Evolutionary conservation across 2,329 filamentous ascomycete genomes (phyloP).

Genomic region (Monosporascus sp.): DNA sequence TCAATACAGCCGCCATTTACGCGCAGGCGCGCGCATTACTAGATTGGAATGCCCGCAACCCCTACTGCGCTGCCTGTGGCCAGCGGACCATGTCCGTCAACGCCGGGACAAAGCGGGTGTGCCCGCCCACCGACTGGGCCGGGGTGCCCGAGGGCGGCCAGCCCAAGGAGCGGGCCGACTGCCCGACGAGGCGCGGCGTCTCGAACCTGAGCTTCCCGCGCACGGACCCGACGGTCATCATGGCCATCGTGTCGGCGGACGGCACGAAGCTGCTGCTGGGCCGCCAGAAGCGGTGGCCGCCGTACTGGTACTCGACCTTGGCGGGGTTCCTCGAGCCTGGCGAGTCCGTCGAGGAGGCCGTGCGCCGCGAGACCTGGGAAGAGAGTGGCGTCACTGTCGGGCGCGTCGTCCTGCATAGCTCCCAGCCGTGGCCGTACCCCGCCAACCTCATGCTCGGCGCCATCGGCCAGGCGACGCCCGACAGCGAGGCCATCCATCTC

Average conservation of each 20-base stretch:
- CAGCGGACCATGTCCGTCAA: constrained; percentile 73
- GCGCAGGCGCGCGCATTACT: constrained; percentile 82
- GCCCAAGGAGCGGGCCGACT: constrained; percentile 57
- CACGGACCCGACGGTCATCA: constrained; percentile 93
- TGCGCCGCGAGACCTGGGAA: constrained; percentile 80
- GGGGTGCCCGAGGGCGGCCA: constrained; percentile 33
- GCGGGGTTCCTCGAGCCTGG: constrained; percentile 83
- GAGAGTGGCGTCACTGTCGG: constrained; percentile 74
- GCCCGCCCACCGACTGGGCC: constrained; percentile 63
- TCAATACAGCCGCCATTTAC: constrained; percentile 70
- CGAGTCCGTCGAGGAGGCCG: constrained; percentile 80
- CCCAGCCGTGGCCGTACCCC: constrained; percentile 84
- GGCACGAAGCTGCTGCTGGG: constrained; percentile 76
- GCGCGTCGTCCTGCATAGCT: constrained; percentile 74
- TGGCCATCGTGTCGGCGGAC: constrained; percentile 80
- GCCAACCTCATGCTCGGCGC: constrained; percentile 83
- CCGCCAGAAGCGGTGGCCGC: constrained; percentile 76
- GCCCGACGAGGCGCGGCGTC: constrained; percentile 75
- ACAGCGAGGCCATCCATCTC: constrained; percentile 73
- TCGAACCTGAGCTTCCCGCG: constrained; percentile 90
- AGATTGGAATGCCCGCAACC: constrained; percentile 92
- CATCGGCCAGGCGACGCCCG: constrained; percentile 75
- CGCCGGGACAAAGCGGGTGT: constrained; percentile 75
- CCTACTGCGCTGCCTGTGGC: constrained; percentile 87
- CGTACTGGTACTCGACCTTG: constrained; percentile 82